Percentiles rank a stretch among this genome's conserved stretches.
Conservation (phyloP, 306 rosid species). For the Vigna hirtella region DNA sequence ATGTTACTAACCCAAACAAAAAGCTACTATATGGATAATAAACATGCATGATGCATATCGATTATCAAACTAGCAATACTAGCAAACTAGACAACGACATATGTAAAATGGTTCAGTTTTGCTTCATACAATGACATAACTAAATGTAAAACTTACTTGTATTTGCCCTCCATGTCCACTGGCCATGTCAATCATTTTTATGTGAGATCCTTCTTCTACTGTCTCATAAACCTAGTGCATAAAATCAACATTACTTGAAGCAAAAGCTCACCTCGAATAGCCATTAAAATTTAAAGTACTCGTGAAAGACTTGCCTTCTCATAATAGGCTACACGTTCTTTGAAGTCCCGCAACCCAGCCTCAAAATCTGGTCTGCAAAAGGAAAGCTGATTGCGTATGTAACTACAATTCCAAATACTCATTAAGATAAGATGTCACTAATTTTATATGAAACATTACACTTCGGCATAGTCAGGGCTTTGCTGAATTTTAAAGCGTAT, state of each 20-base stretch:
- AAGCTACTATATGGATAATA: conserved; percentile 25
- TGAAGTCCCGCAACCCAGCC: conserved; percentile 88
- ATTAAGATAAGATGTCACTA: conserved; percentile 42
- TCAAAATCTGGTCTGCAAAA: conserved; percentile 88
- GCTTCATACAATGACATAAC: conserved; percentile 24
- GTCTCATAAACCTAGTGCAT: conserved; percentile 87
- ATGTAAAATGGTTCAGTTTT: background rate
- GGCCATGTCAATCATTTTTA: conserved; percentile 99
- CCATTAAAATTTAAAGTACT: conserved; percentile 38
- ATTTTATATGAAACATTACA: conserved; percentile 62
- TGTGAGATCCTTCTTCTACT: conserved; percentile 97
- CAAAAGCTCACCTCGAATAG: conserved; percentile 40
- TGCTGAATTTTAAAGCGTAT: conserved; percentile 96
- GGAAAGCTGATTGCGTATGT: conserved; percentile 40
- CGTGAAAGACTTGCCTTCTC: conserved; percentile 66
- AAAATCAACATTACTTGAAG: conserved; percentile 36
- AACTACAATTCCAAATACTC: conserved; percentile 18
- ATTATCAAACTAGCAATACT: conserved; percentile 24
- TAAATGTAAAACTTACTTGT: conserved; percentile 66
- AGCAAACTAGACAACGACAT: conserved; percentile 34
- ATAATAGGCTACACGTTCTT: conserved; percentile 82
- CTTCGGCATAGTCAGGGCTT: conserved; percentile 98
- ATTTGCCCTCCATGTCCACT: conserved; percentile 97
- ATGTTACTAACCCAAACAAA: background rate
- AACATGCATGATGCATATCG: conserved; percentile 32